Evolutionary conservation across 352 stramenopile species (phyloP), one percentile per base, ranked within the genome.

Genomic region (Phytophthora macrochlamydospora): DNA sequence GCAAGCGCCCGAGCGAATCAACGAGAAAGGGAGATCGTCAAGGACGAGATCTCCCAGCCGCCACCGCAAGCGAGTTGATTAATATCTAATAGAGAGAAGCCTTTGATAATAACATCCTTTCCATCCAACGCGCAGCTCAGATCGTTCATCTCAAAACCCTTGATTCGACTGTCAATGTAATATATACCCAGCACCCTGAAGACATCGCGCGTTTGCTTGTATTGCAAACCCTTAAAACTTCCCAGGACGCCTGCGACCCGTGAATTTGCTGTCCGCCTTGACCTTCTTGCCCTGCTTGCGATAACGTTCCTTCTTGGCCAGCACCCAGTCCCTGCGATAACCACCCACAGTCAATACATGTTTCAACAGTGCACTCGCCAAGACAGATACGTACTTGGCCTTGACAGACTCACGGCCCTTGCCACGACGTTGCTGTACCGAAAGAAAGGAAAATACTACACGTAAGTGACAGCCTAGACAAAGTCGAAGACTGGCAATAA

Each of bases 191-290:
- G 50, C 50, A 62, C 45, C 52, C 37, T 29, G 28, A n/a, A 31
- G 35, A 44, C 31, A 58, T 7, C 18, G 49, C 18, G 7, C 35
- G 44, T 40, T 61, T 24, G 18, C 18, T 24, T 24, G 18, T 30
- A 45, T 58, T 64, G 54, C 37, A 45, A 28, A 4, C 29, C 24
- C 35, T 83, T 98, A 99, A 75, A 99, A 99, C 71, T 96, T 96
- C 56, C 79, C 88, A 43, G 95, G 94, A 68, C 98, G 90, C 76
- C 97, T 97, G 73, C 98, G 81, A 11, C 94, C 98, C 14, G 98
- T 99, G 78, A 99, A 99, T 74, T 99, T 99, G 59, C 93, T 98
- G 85, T 99, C 98, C 32, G 80, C 78, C 75, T 98, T 97, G 59
- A 99, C 96, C 51, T 98, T 93, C 77, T 99, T 99, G 68, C 98